Base-by-base conservation (phyloP, 164 flowering plant genomes). In the Stephania japonica region DNA sequence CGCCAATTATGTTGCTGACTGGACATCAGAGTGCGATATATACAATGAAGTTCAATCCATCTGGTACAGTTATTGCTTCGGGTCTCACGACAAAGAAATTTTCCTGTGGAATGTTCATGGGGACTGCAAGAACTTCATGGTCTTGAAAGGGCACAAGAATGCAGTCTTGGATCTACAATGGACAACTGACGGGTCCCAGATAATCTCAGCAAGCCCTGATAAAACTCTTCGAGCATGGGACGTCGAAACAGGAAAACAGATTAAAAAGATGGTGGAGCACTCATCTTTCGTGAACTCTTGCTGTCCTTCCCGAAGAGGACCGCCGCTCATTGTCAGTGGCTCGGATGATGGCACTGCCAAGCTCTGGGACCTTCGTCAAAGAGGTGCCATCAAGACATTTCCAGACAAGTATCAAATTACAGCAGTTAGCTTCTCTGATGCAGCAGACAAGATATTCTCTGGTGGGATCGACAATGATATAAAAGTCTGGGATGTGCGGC, bases 281-380 rank as follows among this genome's bases (percentile, higher is more conserved):
- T 85, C 91, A 8, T 91, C 91, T 23, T 88, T 86, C 78, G 99
- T 95, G 73, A 95, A 93, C 73, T 87, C 99, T 0, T 95, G 99
- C 79, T 93, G 93, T 78, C 97, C 94, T 71, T 84, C 98, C 6
- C 85, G 98, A 10, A 78, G 99, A 72, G 99, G 97, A 12, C 99
- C 96, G 7, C 98, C 99, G 27, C 97, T 93, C 77, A 87, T 93
- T 72, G 96, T 95, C 38, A 95, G 98, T 75, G 99, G 99, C 10
- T 95, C 99, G 13, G 99, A 95, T 83, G 99, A 95, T 78, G 99
- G 99, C 42, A 93, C 99, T 79, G 97, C 98, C 19, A 91, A 91
- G 73, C 96, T 93, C 13, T 93, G 98, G 99, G 99, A 95, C 75
- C 87, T 95, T 85, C 91, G 99, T 42, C 97, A 89, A 65, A 83